Evolutionary conservation across 2,329 filamentous ascomycete species (phyloP).

Genomic region (Chrysoporthe cubensis): DNA sequence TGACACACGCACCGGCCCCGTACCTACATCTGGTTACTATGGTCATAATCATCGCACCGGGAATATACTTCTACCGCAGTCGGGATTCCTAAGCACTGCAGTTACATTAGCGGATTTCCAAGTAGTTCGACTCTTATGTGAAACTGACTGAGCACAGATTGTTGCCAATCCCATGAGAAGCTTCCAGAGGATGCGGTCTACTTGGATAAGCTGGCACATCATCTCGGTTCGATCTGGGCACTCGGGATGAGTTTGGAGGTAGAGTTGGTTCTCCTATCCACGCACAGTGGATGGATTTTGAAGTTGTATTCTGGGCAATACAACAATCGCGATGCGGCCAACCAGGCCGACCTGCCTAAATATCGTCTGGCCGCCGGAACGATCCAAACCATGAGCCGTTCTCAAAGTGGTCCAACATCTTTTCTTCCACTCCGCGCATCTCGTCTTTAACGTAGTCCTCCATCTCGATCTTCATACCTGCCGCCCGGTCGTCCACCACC

Average conservation of each 20-base stretch:
- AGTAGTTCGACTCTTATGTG: too few species aligned
- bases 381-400: conserved; percentile 11
- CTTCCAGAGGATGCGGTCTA: neutral
- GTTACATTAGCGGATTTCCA: neutral
- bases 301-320: neutral
- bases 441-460: conserved; percentile 15
- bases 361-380: conserved; percentile 8
- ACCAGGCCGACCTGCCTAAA: neutral
- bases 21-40: too few species aligned
- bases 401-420: conserved; percentile 14
- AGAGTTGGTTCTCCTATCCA: neutral
- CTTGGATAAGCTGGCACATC: neutral
- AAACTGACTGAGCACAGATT: neutral
- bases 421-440: conserved; percentile 13
- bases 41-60: neutral
- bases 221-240: neutral
- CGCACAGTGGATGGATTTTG: neutral
- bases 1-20: neutral
- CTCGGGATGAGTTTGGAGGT: too few species aligned
- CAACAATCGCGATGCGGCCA: neutral
- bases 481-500: conserved; percentile 10
- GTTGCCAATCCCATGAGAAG: neutral
- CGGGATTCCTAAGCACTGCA: neutral
- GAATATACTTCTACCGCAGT: neutral
- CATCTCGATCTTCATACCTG: conserved; percentile 18